A percentile compares a stretch with the other conserved stretches of the same genome.
phyloP scores from a whole-genome alignment of 164 flowering plant genomes.

The Saururus chinensis region DNA sequence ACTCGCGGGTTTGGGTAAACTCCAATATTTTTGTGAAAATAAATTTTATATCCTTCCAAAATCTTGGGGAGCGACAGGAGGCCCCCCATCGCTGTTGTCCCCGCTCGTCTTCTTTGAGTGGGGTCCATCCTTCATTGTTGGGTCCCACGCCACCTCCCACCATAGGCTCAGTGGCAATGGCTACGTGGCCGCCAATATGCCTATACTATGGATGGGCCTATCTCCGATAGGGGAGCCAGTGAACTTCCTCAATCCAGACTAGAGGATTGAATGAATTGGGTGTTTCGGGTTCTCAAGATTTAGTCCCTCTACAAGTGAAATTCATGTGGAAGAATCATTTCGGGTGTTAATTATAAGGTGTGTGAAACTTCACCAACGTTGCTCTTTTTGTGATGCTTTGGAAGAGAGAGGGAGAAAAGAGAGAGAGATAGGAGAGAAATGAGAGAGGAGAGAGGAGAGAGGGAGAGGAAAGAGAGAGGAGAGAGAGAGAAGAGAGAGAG shows the following conservation, averaged over 20 bases:
- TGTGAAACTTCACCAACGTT: too few relatives aligned
- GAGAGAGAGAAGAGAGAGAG: too few relatives aligned
- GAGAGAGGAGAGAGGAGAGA: too few relatives aligned
- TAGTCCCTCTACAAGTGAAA: conserved; percentile 49
- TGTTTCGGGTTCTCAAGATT: conserved; percentile 22
- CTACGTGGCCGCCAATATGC: conserved; percentile 43
- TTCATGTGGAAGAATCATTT: conserved; percentile 62
- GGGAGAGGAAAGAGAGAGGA: too few relatives aligned
- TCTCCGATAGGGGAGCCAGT: conserved; percentile 30
- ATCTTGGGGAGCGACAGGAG: too few relatives aligned
- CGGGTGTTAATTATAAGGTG: too few relatives aligned
- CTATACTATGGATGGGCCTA: conserved; percentile 62
- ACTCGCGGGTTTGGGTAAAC: too few relatives aligned
- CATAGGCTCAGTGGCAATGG: conserved; percentile 19
- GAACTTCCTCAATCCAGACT: conserved; percentile 44
- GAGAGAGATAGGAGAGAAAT: too few relatives aligned
- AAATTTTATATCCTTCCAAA: too few relatives aligned
- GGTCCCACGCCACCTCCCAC: conserved; percentile 54
- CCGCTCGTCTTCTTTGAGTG: conserved; percentile 72
- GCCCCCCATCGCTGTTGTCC: neutral
- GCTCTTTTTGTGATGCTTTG: too few relatives aligned
- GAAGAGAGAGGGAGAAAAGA: too few relatives aligned
- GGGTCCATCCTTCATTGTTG: conserved; percentile 52
- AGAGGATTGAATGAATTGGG: conserved; percentile 18
- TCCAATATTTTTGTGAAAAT: too few relatives aligned